Conservation (phyloP, 1,284 basidiomycete species). For the Marasmius fiardii region DNA sequence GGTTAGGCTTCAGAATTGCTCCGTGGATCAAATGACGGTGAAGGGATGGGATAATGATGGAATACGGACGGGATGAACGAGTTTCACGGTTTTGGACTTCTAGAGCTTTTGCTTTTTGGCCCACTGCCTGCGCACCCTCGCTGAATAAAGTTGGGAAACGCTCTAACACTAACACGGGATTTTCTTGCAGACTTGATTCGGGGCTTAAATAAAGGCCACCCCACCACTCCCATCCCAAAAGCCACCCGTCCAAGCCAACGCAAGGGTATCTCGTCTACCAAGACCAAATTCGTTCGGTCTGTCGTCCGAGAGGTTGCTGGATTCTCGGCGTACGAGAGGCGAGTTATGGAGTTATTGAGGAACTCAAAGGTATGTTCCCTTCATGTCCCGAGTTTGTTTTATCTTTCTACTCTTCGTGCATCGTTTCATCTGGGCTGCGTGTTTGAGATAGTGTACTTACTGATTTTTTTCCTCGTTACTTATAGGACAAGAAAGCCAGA, state of each 20-base stretch:
- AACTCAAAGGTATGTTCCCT: constrained; percentile 86
- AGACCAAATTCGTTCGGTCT: constrained; percentile 89
- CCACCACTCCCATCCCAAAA: constrained; percentile 86
- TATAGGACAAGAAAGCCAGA: constrained; percentile 94
- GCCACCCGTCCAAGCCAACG: constrained; percentile 82
- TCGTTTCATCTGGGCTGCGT: background rate
- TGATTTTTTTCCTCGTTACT: constrained; percentile 2
- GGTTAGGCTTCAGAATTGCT: no score
- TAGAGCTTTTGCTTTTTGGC: no score
- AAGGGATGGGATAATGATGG: no score
- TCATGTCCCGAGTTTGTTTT: background rate
- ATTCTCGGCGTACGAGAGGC: constrained; percentile 98
- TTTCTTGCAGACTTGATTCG: constrained; percentile 73
- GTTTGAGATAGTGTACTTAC: no score
- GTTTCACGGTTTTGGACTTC: no score
- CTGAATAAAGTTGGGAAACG: no score
- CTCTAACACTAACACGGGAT: background rate
- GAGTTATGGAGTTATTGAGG: constrained; percentile 98
- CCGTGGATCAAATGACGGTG: no score
- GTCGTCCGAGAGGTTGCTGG: constrained; percentile 95
- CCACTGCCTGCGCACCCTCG: no score
- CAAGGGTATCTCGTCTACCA: constrained; percentile 86
- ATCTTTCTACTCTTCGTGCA: background rate
- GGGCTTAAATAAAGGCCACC: constrained; percentile 92
- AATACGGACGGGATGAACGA: no score